A percentile compares a stretch with the other conserved stretches of the same genome.
These are phyloP conservation scores for Termitomyces sp. DNA, from an alignment of 768 basidiomycete species.

Conservation along the genomic window DNA sequence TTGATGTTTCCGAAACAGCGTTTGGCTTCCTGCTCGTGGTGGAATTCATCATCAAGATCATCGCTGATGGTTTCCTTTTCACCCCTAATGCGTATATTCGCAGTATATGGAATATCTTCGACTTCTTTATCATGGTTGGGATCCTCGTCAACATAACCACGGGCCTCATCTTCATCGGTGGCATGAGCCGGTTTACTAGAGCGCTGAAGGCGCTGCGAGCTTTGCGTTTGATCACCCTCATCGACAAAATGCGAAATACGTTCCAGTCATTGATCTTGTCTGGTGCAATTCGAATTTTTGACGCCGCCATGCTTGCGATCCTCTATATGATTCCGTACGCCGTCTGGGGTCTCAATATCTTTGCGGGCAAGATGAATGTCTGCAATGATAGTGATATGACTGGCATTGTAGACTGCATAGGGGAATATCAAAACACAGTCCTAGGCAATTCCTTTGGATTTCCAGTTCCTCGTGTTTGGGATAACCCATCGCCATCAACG, in stretches of 20 bases:
- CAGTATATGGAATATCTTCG: constrained; percentile 90
- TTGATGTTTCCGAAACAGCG: constrained; percentile 72
- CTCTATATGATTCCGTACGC: constrained; percentile 92
- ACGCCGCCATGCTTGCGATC: constrained; percentile 86
- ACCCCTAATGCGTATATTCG: constrained; percentile 90
- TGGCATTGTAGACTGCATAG: constrained; percentile 64
- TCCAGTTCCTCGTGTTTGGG: constrained; percentile 84
- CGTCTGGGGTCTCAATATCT: constrained; percentile 93
- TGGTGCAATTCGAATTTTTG: constrained; percentile 79
- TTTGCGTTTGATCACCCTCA: constrained; percentile 85
- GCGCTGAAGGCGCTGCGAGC: constrained; percentile 87
- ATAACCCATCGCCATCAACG: constrained; percentile 78
- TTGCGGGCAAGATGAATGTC: constrained; percentile 75
- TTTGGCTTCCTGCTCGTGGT: constrained; percentile 70
- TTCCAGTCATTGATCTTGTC: constrained; percentile 87
- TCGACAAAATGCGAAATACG: constrained; percentile 81
- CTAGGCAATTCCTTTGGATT: constrained; percentile 63
- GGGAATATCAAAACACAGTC: constrained; percentile 69
- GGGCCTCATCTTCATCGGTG: constrained; percentile 71
- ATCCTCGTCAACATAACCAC: constrained; percentile 73
- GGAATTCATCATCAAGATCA: constrained; percentile 87
- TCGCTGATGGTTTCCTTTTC: constrained; percentile 91
- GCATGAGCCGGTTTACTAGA: constrained; percentile 77
- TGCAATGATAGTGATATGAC: constrained; percentile 71
- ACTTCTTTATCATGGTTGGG: constrained; percentile 80